A percentile compares a stretch with the other conserved stretches of the same genome.
Conservation (phyloP, 1,139 yeast genomes). For the Blastobotrys ciferrii region DNA sequence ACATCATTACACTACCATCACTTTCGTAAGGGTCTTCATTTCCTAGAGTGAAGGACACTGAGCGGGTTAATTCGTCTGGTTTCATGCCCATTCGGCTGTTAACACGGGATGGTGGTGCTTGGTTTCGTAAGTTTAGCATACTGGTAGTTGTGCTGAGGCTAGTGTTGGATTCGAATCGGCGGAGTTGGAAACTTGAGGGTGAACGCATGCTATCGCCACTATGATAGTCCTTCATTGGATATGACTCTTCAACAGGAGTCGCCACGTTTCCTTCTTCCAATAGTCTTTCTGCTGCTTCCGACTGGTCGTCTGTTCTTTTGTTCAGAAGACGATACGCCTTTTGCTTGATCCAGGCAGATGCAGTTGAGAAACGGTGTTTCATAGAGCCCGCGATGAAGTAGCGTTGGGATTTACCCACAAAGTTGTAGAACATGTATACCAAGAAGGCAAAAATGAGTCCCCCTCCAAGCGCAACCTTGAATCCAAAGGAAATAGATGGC, state of each 20-base stretch:
- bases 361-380: neutral
- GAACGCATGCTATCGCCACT: conserved; percentile 3
- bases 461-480: neutral
- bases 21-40: conserved; percentile 2
- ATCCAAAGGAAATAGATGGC: neutral
- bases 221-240: conserved; percentile 1
- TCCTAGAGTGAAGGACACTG: conserved; percentile 3
- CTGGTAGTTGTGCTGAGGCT: conserved; percentile 30
- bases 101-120: conserved; percentile 23
- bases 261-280: conserved; percentile 9
- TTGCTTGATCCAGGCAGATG: neutral
- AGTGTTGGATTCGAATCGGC: conserved; percentile 12
- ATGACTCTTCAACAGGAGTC: neutral
- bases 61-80: conserved; percentile 15
- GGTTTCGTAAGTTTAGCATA: conserved; percentile 28
- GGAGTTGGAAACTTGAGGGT: conserved; percentile 6
- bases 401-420: conserved; percentile 9
- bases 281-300: conserved; percentile 9
- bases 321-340: neutral
- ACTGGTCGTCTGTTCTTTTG: neutral
- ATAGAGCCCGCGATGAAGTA: conserved; percentile 9
- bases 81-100: conserved; percentile 26
- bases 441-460: conserved; percentile 1
- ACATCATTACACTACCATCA: neutral
- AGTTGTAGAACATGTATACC: conserved; percentile 1